These are phyloP conservation scores for Stephania cephalantha DNA, from an alignment of 164 flowering plant genomes.

Conservation along the genomic window DNA sequence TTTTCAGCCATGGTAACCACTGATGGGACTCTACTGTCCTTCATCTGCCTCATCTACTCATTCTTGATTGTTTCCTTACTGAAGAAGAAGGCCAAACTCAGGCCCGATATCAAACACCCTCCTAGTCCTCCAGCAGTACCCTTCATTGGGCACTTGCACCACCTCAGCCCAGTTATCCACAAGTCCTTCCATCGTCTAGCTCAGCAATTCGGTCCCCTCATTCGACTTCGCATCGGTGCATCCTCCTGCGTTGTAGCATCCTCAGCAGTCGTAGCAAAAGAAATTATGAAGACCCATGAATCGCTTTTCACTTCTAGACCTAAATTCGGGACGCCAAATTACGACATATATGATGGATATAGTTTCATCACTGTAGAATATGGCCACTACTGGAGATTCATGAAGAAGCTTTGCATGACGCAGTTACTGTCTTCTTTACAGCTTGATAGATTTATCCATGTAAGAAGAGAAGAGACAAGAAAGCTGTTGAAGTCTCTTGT, in stretches of 20 bases:
- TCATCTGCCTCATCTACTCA: background rate
- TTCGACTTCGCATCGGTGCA: constrained; percentile 31
- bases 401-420: constrained; percentile 43
- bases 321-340: constrained; percentile 14
- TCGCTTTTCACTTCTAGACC: constrained; percentile 27
- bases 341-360: constrained; percentile 25
- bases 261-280: constrained; percentile 35
- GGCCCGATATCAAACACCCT: constrained; percentile 11
- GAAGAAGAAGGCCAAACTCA: background rate
- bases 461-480: constrained; percentile 24
- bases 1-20: background rate
- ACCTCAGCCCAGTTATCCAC: constrained; percentile 33
- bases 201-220: constrained; percentile 29
- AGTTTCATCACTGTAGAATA: constrained; percentile 31
- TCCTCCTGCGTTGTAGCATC: constrained; percentile 31
- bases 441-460: constrained; percentile 13
- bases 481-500: constrained; percentile 12
- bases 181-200: constrained; percentile 36
- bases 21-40: background rate
- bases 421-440: constrained; percentile 28
- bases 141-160: constrained; percentile 43
- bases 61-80: background rate
- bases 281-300: constrained; percentile 44
- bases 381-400: constrained; percentile 51
- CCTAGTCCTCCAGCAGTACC: constrained; percentile 44